These are phyloP conservation scores for Trichoderma sp. DNA, from an alignment of 2,329 filamentous ascomycete species.

Conservation along the genomic window DNA sequence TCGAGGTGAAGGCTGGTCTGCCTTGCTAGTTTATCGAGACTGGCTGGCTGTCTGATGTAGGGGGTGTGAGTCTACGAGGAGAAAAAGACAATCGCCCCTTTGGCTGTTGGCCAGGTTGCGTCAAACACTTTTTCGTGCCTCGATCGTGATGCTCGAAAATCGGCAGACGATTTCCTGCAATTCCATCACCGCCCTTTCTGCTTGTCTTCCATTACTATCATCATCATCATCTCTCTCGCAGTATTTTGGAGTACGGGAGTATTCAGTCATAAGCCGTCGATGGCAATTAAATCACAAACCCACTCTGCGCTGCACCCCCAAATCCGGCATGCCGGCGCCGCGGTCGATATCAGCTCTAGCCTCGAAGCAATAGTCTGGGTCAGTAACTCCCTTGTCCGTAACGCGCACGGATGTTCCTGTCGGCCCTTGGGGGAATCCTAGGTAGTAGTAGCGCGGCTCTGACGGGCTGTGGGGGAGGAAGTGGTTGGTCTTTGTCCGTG, in stretches of 20 bases:
- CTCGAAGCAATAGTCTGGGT: constrained; percentile 23
- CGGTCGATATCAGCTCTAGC: constrained; percentile 27
- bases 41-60: background rate
- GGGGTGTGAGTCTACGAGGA: background rate
- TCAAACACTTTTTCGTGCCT: no score
- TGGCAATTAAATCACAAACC: background rate
- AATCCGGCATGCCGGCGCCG: constrained; percentile 26
- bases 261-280: constrained; percentile 9
- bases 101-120: background rate
- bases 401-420: constrained; percentile 7
- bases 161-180: background rate
- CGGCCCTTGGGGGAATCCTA: background rate
- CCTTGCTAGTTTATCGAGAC: background rate
- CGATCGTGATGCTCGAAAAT: no score
- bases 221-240: background rate
- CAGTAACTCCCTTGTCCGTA: background rate
- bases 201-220: background rate
- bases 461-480: constrained; percentile 20
- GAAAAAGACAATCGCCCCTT: background rate
- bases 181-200: constrained; percentile 13
- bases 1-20: background rate
- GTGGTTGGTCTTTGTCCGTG: constrained; percentile 10
- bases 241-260: constrained; percentile 22
- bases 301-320: constrained; percentile 1
- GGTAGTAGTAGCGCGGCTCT: constrained; percentile 10